Conservation (phyloP, 23 red algal species). For the Gracilariopsis chorda region DNA sequence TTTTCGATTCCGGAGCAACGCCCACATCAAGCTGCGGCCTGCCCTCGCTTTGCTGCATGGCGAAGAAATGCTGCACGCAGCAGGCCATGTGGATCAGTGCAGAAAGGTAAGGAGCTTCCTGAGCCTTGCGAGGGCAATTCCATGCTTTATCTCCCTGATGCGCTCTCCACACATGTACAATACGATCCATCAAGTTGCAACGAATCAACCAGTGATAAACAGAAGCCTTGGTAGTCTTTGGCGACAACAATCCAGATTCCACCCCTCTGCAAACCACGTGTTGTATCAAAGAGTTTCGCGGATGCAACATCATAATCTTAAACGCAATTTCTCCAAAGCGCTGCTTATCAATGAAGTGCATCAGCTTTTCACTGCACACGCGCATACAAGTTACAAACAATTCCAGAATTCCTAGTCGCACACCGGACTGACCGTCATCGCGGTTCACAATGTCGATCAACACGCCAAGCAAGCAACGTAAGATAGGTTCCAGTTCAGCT, state of each 20-base stretch:
- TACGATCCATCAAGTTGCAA: neutral
- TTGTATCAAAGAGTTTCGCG: constrained; percentile 33
- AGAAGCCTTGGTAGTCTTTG: neutral
- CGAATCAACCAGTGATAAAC: constrained; percentile 18
- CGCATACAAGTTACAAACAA: neutral
- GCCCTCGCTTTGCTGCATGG: neutral
- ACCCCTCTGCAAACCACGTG: neutral
- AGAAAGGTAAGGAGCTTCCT: neutral
- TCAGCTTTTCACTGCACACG: neutral
- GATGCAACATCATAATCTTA: constrained; percentile 24
- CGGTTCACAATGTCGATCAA: constrained; percentile 27
- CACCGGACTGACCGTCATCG: neutral
- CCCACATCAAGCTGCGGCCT: neutral
- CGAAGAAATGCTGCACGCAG: constrained; percentile 27
- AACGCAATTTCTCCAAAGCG: constrained; percentile 35
- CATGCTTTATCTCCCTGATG: neutral
- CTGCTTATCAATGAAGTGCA: constrained; percentile 2
- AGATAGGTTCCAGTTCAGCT: neutral
- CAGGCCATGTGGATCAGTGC: constrained; percentile 46
- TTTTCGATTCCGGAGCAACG: neutral
- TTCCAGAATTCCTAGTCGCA: neutral
- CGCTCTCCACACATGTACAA: neutral
- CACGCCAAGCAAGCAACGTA: constrained; percentile 8
- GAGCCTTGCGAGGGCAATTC: neutral
- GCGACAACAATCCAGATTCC: constrained; percentile 19